Percentiles rank a stretch among this genome's conserved stretches.
These are phyloP conservation scores for Macrotyloma uniflorum DNA, from an alignment of 306 rosid genomes.

Conservation along the genomic window DNA sequence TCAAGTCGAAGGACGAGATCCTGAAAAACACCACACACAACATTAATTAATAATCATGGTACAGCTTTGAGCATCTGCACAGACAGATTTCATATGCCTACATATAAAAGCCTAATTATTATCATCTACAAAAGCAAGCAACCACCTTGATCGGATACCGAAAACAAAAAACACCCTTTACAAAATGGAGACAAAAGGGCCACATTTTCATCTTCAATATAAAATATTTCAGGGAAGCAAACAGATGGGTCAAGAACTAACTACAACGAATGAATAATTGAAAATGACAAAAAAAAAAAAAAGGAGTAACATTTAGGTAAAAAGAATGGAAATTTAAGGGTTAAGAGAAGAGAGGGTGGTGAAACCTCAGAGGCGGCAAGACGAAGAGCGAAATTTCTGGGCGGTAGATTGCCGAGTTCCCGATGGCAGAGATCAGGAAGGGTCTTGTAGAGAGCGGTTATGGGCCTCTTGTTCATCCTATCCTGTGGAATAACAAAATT, in stretches of 20 bases:
- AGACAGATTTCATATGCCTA: constrained; percentile 16
- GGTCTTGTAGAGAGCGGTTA: constrained; percentile 47
- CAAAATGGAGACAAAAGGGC: neutral
- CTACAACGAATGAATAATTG: neutral
- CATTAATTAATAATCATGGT: neutral
- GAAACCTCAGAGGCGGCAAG: constrained; percentile 77
- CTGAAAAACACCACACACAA: constrained; percentile 37
- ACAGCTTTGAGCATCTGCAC: neutral
- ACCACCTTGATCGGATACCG: neutral
- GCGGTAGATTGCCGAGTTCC: constrained; percentile 73
- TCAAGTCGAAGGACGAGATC: constrained; percentile 86
- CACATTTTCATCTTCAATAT: neutral
- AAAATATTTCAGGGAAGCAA: neutral
- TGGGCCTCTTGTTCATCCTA: constrained; percentile 63
- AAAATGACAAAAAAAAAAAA: neutral
- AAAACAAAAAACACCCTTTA: neutral
- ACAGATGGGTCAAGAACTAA: neutral
- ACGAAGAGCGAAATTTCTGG: constrained; percentile 64
- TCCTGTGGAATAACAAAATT: neutral
- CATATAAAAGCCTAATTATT: neutral
- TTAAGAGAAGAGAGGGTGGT: neutral
- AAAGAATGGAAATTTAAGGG: neutral
- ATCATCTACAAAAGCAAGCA: neutral
- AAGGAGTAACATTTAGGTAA: too few species aligned
- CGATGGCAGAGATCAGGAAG: constrained; percentile 73